Percentiles rank a stretch among this genome's conserved stretches.
Evolutionary conservation across 2,329 filamentous ascomycete species (phyloP).

Genomic region (Acarospora socialis): DNA sequence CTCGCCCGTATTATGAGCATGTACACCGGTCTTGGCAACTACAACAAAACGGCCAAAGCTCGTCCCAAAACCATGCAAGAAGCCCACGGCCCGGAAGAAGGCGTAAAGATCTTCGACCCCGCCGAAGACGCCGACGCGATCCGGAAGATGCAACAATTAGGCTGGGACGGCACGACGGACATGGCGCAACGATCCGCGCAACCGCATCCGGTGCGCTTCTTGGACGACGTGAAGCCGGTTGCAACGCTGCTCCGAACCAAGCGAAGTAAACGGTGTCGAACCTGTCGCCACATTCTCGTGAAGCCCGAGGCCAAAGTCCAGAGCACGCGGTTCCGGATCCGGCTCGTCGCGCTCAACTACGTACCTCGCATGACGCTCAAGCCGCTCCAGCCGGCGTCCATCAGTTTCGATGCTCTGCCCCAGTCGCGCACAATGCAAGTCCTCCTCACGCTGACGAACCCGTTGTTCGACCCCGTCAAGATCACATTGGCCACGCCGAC

Average conservation of each 20-base stretch:
- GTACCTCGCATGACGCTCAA: constrained; percentile 63
- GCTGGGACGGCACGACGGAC: constrained; percentile 50
- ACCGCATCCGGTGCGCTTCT: constrained; percentile 42
- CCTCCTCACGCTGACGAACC: constrained; percentile 81
- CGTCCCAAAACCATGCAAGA: constrained; percentile 68
- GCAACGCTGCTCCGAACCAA: constrained; percentile 79
- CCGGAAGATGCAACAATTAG: constrained; percentile 41
- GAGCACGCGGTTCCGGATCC: constrained; percentile 83
- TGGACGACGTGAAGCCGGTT: constrained; percentile 63
- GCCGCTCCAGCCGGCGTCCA: constrained; percentile 38
- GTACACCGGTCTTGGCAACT: constrained; percentile 50
- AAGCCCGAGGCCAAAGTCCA: constrained; percentile 86
- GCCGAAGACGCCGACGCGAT: constrained; percentile 48
- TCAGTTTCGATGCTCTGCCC: constrained; percentile 30
- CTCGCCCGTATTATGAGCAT: constrained; percentile 82
- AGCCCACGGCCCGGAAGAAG: constrained; percentile 55
- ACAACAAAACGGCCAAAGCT: constrained; percentile 48
- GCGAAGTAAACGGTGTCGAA: constrained; percentile 80
- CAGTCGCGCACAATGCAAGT: constrained; percentile 52
- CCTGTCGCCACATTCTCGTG: constrained; percentile 86
- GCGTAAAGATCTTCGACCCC: constrained; percentile 48
- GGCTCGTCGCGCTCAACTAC: constrained; percentile 73
- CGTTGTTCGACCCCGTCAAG: constrained; percentile 79
- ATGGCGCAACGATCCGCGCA: constrained; percentile 38
- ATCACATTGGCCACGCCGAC: constrained; percentile 78